Conservation (phyloP, 2,329 filamentous ascomycete genomes). For the Talaromyces sp. region DNA sequence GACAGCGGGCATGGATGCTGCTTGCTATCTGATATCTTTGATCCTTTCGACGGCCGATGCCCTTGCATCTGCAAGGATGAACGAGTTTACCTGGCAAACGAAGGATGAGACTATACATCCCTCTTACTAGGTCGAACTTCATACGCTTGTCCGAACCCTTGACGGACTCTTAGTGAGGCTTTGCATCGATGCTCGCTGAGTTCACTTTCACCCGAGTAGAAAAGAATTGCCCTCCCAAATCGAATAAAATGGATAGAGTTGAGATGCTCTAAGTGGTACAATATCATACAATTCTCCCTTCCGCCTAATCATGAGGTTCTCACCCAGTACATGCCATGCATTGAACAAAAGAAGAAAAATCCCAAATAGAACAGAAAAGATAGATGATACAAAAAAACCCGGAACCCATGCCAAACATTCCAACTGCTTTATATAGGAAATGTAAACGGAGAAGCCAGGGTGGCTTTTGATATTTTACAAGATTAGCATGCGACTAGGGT, state of each 20-base stretch:
- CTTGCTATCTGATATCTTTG: neutral
- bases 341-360: constrained; percentile 7
- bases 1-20: neutral
- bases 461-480: constrained; percentile 12
- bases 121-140: neutral
- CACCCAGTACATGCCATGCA: constrained; percentile 20
- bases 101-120: neutral
- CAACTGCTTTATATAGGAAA: neutral
- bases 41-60: neutral
- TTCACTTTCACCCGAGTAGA: neutral
- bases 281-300: constrained; percentile 18
- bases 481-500: neutral
- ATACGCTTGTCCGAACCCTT: neutral
- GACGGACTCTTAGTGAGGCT: neutral
- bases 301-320: constrained; percentile 20
- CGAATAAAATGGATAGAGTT: constrained; percentile 28
- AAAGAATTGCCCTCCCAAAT: neutral
- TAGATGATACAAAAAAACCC: neutral
- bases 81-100: neutral
- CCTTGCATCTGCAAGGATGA: neutral
- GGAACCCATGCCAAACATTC: neutral
- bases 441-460: constrained; percentile 6
- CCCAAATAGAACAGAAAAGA: constrained; percentile 9
- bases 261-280: constrained; percentile 32
- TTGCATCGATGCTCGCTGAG: neutral